A percentile compares a stretch with the other conserved stretches of the same genome.
These are phyloP conservation scores for Podila epigama DNA, from an alignment of 192 early-diverging fungal genomes.

Conservation along the genomic window DNA sequence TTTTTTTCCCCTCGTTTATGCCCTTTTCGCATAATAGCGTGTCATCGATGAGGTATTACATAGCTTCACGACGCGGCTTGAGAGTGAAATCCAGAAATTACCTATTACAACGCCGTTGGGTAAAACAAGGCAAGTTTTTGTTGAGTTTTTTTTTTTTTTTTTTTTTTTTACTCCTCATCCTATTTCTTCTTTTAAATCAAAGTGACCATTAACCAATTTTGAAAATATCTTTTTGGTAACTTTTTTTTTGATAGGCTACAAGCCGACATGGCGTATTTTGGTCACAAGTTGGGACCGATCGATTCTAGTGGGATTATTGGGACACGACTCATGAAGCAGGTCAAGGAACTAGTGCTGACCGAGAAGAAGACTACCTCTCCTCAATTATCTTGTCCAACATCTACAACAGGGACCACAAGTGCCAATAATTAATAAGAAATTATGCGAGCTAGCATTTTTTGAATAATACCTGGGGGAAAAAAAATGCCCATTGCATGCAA, in stretches of 20 bases:
- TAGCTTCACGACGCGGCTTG: conserved; percentile 78
- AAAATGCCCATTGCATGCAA: no score
- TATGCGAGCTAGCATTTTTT: no score
- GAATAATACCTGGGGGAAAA: no score
- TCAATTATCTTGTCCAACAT: not conserved
- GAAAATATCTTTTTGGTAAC: not conserved
- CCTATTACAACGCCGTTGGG: conserved; percentile 62
- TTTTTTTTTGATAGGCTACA: conserved; percentile 16
- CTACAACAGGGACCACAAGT: not conserved
- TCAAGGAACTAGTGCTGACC: conserved; percentile 26
- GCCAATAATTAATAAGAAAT: no score
- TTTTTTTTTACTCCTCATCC: not conserved
- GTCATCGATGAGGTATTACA: conserved; percentile 84
- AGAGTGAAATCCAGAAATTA: conserved; percentile 67
- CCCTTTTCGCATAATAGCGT: conserved; percentile 38
- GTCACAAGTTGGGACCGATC: conserved; percentile 29
- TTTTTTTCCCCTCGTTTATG: not conserved
- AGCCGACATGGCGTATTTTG: conserved; percentile 37
- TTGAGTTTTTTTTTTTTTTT: not conserved
- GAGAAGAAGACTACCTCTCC: conserved; percentile 17
- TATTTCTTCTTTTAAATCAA: no score
- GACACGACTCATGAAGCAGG: conserved; percentile 34
- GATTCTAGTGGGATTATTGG: conserved; percentile 44
- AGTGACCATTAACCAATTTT: not conserved
- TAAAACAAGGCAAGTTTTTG: conserved; percentile 61